Evolutionary conservation across 192 early-diverging fungal genomes (phyloP).

Genomic region (Obelidium mucronatum): DNA sequence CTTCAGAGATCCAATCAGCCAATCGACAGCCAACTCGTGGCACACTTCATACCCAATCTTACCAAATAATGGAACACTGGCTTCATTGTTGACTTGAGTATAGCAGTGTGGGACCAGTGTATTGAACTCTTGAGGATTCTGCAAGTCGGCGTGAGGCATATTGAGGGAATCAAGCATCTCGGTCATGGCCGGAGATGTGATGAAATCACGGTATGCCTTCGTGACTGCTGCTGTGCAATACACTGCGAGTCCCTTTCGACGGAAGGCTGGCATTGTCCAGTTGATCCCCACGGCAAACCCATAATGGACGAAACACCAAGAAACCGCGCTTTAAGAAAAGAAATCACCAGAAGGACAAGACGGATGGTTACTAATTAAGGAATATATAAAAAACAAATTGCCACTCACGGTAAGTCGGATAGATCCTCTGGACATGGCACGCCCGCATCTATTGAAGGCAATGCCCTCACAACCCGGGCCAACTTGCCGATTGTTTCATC

Average conservation of each 20-base stretch:
- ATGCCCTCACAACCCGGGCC: neutral
- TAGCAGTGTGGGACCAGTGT: slow-evolving; percentile 8
- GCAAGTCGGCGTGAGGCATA: neutral
- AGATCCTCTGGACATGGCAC: neutral
- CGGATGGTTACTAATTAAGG: neutral
- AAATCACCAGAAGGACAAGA: neutral
- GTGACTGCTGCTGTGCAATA: slow-evolving; percentile 10
- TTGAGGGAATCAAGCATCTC: neutral
- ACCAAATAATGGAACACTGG: slow-evolving; percentile 2
- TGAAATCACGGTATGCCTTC: slow-evolving; percentile 16
- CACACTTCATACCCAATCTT: neutral
- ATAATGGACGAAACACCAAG: slow-evolving; percentile 7
- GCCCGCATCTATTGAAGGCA: neutral
- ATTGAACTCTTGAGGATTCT: neutral
- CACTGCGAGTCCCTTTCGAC: slow-evolving; percentile 3
- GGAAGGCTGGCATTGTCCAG: slow-evolving; percentile 9
- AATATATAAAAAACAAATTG: too few relatives aligned
- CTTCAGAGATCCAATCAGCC: neutral
- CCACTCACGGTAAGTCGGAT: neutral
- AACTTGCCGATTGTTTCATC: neutral
- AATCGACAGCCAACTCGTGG: neutral
- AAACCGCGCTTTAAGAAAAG: too few relatives aligned
- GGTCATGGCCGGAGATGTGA: neutral
- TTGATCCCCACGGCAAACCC: slow-evolving; percentile 14
- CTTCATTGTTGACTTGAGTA: neutral